Conservation (phyloP, 805 yeast genomes). For the Jamesozyma hellenica region DNA sequence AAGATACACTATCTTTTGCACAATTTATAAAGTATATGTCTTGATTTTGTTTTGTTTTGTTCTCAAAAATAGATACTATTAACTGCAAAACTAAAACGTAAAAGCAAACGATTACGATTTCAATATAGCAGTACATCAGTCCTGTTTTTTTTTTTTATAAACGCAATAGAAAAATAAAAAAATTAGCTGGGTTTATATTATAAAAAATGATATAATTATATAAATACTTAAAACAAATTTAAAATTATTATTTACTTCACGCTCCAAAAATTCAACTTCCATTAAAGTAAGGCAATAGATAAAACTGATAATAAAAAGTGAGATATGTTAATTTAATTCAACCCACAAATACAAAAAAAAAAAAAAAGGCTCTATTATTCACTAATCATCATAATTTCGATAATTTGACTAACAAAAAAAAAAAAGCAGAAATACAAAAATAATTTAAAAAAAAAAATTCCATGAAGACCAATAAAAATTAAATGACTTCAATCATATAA, state of each 20-base stretch:
- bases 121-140: too few relatives aligned
- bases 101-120: background rate
- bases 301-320: background rate
- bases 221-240: background rate
- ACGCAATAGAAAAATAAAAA: too few relatives aligned
- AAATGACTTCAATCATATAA: constrained; percentile 3
- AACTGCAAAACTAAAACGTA: too few relatives aligned
- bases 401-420: background rate
- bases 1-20: too few relatives aligned
- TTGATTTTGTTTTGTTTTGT: too few relatives aligned
- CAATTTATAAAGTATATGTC: too few relatives aligned
- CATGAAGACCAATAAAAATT: background rate
- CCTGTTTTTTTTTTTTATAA: too few relatives aligned
- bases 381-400: too few relatives aligned
- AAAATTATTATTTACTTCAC: too few relatives aligned
- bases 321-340: background rate
- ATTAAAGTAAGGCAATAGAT: background rate
- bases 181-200: too few relatives aligned
- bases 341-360: background rate
- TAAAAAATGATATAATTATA: background rate
- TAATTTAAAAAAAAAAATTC: background rate
- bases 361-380: background rate
- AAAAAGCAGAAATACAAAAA: background rate
- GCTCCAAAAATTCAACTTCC: background rate
- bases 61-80: too few relatives aligned